phyloP scores from a whole-genome alignment of 129 eudicot species.

The Logfia minima region DNA sequence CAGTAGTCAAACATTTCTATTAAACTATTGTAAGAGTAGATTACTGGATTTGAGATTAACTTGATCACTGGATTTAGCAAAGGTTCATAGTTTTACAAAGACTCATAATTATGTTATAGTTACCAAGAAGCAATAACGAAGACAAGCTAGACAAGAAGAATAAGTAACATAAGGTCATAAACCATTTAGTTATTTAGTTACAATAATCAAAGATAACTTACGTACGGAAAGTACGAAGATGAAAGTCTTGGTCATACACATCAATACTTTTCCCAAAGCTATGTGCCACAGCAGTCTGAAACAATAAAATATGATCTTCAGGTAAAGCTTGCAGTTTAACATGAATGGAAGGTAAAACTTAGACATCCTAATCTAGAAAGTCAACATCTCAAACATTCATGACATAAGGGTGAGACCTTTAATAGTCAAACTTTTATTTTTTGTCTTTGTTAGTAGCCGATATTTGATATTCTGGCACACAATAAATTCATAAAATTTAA shows the following conservation, averaged over 20 bases:
- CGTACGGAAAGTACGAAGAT: slow-evolving; percentile 71
- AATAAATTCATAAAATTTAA: neutral
- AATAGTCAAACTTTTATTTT: neutral
- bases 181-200: slow-evolving; percentile 1
- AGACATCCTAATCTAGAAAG: neutral
- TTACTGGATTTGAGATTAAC: neutral
- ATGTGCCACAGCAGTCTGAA: slow-evolving; percentile 85
- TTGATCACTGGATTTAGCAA: neutral
- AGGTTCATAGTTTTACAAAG: neutral
- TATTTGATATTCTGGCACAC: too few species aligned
- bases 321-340: neutral
- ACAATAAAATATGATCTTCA: slow-evolving; percentile 8
- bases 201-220: slow-evolving; percentile 42
- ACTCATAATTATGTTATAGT: neutral
- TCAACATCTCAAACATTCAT: neutral
- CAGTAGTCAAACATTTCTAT: too few species aligned
- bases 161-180: neutral
- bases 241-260: slow-evolving; percentile 84
- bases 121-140: neutral
- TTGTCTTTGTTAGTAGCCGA: too few species aligned
- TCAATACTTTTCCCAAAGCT: slow-evolving; percentile 70
- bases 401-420: neutral
- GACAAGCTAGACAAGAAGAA: slow-evolving; percentile 12
- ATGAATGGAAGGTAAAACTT: neutral
- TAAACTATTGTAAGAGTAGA: neutral